Conservation (phyloP, 2,329 filamentous ascomycete species). For the Lachnellula cervina region DNA sequence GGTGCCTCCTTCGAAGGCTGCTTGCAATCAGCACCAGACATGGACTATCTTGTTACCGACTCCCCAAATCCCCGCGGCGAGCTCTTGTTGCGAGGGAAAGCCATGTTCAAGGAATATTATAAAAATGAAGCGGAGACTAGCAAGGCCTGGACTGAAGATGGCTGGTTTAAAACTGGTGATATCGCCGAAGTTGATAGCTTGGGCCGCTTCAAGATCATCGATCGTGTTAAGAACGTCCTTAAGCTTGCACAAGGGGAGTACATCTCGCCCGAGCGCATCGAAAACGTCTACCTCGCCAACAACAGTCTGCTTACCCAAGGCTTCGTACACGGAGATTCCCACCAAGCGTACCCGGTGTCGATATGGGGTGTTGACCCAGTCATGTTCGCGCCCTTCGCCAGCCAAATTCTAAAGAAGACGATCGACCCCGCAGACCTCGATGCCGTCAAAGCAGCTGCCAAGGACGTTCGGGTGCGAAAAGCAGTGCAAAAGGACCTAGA, state of each 20-base stretch:
- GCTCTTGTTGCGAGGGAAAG: conserved; percentile 75
- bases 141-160: conserved; percentile 77
- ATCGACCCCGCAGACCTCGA: conserved; percentile 61
- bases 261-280: conserved; percentile 92
- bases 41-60: conserved; percentile 86
- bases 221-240: conserved; percentile 98
- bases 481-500: conserved; percentile 77
- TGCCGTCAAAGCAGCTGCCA: conserved; percentile 61
- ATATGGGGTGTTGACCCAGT: conserved; percentile 87
- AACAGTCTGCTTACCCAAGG: conserved; percentile 72
- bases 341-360: conserved; percentile 75
- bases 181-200: conserved; percentile 79
- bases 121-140: conserved; percentile 83
- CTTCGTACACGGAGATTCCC: conserved; percentile 86
- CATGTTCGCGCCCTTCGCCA: conserved; percentile 74
- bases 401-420: conserved; percentile 65
- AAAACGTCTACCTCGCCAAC: conserved; percentile 87
- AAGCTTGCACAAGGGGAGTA: conserved; percentile 98
- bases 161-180: conserved; percentile 97
- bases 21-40: conserved; percentile 82
- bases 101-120: conserved; percentile 81
- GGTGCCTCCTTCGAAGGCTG: conserved; percentile 67
- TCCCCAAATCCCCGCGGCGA: conserved; percentile 88
- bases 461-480: conserved; percentile 65
- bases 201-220: conserved; percentile 88